A percentile compares a stretch with the other conserved stretches of the same genome.
phyloP scores from a whole-genome alignment of 805 yeast genomes.

The Diddensiella caesifluorescens region DNA sequence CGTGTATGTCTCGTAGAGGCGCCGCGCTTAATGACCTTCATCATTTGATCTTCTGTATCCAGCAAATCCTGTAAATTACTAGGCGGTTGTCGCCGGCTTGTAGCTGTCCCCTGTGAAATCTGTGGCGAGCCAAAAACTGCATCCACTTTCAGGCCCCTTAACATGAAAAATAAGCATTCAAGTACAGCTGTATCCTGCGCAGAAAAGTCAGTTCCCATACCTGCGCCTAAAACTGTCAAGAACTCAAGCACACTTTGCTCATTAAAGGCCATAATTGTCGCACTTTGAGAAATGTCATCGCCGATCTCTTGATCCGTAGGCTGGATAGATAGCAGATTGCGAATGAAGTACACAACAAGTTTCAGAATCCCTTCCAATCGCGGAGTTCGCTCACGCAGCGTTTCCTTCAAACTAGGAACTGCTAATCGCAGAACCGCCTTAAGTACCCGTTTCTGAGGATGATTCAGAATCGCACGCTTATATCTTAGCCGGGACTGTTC shows the following conservation, averaged over 20 bases:
- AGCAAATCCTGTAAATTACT: conserved; percentile 43
- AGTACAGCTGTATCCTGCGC: conserved; percentile 57
- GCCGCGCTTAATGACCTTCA: conserved; percentile 42
- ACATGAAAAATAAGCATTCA: conserved; percentile 62
- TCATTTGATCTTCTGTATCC: conserved; percentile 54
- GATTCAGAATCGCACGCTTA: conserved; percentile 60
- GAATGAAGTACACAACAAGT: conserved; percentile 64
- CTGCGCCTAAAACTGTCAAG: conserved; percentile 62
- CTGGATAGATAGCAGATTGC: conserved; percentile 75
- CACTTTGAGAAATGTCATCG: conserved; percentile 64
- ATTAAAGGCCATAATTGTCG: conserved; percentile 54
- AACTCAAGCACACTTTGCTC: conserved; percentile 68
- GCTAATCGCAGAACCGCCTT: conserved; percentile 67
- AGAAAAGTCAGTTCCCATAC: conserved; percentile 59
- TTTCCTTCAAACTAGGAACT: conserved; percentile 41
- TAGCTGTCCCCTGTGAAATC: no score
- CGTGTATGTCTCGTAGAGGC: conserved; percentile 78
- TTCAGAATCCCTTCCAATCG: conserved; percentile 70
- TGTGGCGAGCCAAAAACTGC: conserved; percentile 10
- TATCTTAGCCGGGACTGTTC: conserved; percentile 64
- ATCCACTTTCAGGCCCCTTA: conserved; percentile 50
- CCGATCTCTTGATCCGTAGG: conserved; percentile 44
- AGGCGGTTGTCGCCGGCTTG: no score
- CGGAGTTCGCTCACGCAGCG: conserved; percentile 48
- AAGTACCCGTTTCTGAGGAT: conserved; percentile 55